Conservation (phyloP, 176 grass and related monocot genomes). For the Triticum dicoccoides region DNA sequence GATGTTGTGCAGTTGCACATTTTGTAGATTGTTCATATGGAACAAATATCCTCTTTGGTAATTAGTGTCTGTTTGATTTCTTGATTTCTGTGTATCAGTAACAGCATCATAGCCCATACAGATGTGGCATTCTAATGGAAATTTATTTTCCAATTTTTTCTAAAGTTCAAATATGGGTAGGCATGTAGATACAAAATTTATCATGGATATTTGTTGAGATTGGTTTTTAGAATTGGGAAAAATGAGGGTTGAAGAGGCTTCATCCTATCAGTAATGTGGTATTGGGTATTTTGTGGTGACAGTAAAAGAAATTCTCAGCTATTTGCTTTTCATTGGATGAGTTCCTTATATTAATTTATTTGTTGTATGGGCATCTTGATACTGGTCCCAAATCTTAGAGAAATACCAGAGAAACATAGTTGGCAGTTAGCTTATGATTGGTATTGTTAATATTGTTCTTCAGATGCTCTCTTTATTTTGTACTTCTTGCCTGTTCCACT, state of each 20-base stretch:
- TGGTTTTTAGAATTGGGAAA: background rate
- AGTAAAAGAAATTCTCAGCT: background rate
- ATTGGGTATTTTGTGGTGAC: background rate
- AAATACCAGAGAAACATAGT: background rate
- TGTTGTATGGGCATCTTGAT: background rate
- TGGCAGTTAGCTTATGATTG: background rate
- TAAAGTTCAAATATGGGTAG: background rate
- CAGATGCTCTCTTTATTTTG: background rate
- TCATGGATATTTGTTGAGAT: background rate
- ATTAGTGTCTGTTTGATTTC: background rate
- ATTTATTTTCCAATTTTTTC: background rate
- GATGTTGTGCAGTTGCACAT: background rate
- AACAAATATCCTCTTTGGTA: background rate
- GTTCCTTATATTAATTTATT: background rate
- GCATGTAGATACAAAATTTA: background rate
- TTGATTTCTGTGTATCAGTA: background rate
- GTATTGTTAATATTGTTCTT: background rate
- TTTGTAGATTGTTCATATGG: background rate
- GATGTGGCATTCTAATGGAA: background rate
- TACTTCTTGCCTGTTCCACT: background rate
- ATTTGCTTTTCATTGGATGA: background rate
- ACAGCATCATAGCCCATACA: background rate
- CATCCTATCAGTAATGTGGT: background rate
- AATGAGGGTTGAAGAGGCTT: background rate
- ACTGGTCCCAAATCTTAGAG: background rate